phyloP scores from a whole-genome alignment of 345 rosid genomes.

The Clarkia xantiana region DNA sequence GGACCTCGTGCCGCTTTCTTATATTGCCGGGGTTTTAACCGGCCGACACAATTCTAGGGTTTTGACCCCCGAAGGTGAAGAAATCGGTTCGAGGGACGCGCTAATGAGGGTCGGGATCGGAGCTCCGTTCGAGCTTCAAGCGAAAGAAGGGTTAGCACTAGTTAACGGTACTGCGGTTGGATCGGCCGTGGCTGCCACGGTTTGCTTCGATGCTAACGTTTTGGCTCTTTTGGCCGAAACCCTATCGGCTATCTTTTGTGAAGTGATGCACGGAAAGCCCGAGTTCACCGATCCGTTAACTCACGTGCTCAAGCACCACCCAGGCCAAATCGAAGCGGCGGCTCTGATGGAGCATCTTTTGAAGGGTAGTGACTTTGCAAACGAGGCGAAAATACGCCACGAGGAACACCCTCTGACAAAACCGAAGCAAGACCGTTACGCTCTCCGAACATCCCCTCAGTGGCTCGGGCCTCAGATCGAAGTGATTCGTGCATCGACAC shows the following conservation, averaged over 20 bases:
- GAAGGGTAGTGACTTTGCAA: conserved; percentile 22
- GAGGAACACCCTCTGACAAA: conserved; percentile 32
- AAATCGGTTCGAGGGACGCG: conserved; percentile 21
- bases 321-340: conserved; percentile 40
- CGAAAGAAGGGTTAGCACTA: conserved; percentile 41
- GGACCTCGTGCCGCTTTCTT: conserved; percentile 37
- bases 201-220: conserved; percentile 39
- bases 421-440: conserved; percentile 37
- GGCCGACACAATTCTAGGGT: conserved; percentile 33
- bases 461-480: conserved; percentile 48
- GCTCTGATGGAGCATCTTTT: conserved; percentile 30
- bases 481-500: conserved; percentile 31
- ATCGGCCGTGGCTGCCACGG: conserved; percentile 39
- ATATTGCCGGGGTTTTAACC: conserved; percentile 34
- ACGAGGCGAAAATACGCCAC: conserved; percentile 22
- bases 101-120: conserved; percentile 24
- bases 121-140: conserved; percentile 28
- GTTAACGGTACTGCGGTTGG: conserved; percentile 45
- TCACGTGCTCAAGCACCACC: conserved; percentile 40
- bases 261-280: conserved; percentile 36
- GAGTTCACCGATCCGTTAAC: conserved; percentile 31
- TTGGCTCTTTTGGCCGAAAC: conserved; percentile 22
- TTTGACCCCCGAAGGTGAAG: conserved; percentile 20
- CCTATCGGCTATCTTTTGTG: conserved; percentile 35
- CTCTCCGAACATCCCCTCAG: conserved; percentile 39